Conservation (phyloP, 176 grass and related monocot species). For the Rhynchospora breviuscula region DNA sequence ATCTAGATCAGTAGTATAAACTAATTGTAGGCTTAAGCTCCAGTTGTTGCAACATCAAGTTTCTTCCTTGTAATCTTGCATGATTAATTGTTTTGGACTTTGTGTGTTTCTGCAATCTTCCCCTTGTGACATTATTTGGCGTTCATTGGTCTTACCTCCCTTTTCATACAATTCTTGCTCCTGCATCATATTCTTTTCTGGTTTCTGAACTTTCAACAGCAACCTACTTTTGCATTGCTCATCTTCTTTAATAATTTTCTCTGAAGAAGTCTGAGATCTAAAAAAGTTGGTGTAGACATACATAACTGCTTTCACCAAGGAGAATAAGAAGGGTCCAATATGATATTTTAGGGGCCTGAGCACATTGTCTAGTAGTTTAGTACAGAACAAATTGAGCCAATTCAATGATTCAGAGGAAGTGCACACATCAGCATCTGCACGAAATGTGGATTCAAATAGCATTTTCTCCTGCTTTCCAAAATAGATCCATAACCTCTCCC, state of each 20-base stretch:
- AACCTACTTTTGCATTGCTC: slow-evolving; percentile 21
- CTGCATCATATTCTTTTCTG: slow-evolving; percentile 35
- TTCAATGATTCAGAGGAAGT: background rate
- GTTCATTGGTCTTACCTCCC: slow-evolving; percentile 27
- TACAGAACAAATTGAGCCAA: background rate
- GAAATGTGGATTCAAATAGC: background rate
- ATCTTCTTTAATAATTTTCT: slow-evolving; percentile 22
- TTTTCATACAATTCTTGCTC: slow-evolving; percentile 40
- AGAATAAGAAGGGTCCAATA: slow-evolving; percentile 7
- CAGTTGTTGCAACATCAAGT: background rate
- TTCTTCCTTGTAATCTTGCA: background rate
- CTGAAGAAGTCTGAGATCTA: slow-evolving; percentile 6
- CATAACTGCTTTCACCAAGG: slow-evolving; percentile 13
- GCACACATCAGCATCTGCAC: too few species aligned
- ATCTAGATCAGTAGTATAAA: background rate
- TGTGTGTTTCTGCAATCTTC: background rate
- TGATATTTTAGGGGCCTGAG: background rate
- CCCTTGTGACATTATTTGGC: background rate
- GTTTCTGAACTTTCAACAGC: slow-evolving; percentile 36
- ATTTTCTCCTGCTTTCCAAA: slow-evolving; percentile 17
- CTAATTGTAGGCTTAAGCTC: too few species aligned
- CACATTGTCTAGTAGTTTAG: background rate
- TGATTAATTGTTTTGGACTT: background rate
- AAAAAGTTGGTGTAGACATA: slow-evolving; percentile 18
- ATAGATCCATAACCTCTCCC: slow-evolving; percentile 25